phyloP scores from a whole-genome alignment of 768 basidiomycete genomes.

The Naganishia onofrii region DNA sequence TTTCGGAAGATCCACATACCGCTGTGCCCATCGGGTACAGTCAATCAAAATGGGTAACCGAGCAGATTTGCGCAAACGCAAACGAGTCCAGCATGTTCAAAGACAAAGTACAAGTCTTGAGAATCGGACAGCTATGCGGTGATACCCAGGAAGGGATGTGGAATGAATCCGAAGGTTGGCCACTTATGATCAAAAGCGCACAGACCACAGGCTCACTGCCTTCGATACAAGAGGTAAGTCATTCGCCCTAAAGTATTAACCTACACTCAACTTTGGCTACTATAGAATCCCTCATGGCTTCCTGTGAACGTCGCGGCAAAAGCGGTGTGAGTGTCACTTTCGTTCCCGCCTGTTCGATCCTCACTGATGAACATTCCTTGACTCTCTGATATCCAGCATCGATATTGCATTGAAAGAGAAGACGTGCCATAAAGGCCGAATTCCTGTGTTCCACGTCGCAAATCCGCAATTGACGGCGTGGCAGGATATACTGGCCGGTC shows the following conservation, averaged over 20 bases:
- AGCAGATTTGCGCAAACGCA: conserved; percentile 41
- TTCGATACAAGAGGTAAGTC: conserved; percentile 40
- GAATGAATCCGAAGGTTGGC: conserved; percentile 53
- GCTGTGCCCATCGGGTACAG: conserved; percentile 49
- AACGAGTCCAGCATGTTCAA: conserved; percentile 19
- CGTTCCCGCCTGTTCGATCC: background rate
- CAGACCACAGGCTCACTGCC: conserved; percentile 43
- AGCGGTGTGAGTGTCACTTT: conserved; percentile 50
- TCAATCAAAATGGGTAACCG: conserved; percentile 51
- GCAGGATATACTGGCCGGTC: conserved; percentile 54
- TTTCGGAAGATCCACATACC: conserved; percentile 40
- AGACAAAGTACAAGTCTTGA: conserved; percentile 36
- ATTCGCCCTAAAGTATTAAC: background rate
- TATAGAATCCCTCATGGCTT: conserved; percentile 57
- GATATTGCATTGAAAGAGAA: conserved; percentile 51
- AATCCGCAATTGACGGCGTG: conserved; percentile 53
- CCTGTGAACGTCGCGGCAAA: conserved; percentile 59
- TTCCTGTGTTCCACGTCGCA: conserved; percentile 52
- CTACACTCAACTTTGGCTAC: background rate
- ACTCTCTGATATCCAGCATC: conserved; percentile 25
- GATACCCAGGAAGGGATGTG: conserved; percentile 46
- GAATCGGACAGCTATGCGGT: conserved; percentile 51
- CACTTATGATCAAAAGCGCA: conserved; percentile 47
- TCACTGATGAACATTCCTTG: background rate
- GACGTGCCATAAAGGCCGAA: conserved; percentile 27